phyloP scores from a whole-genome alignment of 202 grass and related monocot genomes.

The Hordeum pubiflorum region DNA sequence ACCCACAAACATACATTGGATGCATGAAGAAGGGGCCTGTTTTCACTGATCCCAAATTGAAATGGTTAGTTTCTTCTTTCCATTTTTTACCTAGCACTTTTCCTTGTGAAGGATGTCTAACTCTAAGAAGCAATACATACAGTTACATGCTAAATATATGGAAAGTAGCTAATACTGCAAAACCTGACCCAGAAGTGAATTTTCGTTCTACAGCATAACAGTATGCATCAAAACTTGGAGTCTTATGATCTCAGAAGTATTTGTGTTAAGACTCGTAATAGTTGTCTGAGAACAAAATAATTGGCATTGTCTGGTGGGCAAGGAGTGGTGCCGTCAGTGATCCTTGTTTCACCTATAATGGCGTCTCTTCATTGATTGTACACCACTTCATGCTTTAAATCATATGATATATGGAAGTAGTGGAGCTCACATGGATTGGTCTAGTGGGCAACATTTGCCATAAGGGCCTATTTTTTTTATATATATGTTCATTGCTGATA shows the following conservation, averaged over 20 bases:
- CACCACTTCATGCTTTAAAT: neutral
- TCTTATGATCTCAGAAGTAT: neutral
- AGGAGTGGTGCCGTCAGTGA: neutral
- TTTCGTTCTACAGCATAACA: neutral
- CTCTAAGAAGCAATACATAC: neutral
- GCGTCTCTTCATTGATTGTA: neutral
- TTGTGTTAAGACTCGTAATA: neutral
- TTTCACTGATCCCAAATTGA: slow-evolving; percentile 93
- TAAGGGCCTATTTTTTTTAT: neutral
- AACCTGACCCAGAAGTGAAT: neutral
- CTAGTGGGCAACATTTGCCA: neutral
- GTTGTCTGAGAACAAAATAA: neutral
- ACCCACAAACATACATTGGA: slow-evolving; percentile 90
- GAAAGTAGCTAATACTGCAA: neutral
- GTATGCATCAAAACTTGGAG: neutral
- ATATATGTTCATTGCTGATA: neutral
- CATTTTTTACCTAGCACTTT: neutral
- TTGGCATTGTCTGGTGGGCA: neutral
- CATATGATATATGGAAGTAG: neutral
- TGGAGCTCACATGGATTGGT: neutral
- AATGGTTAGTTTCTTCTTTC: slow-evolving; percentile 62
- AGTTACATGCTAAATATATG: neutral
- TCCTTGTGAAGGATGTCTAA: neutral
- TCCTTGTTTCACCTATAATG: neutral
- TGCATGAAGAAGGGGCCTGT: slow-evolving; percentile 99